Evolutionary conservation across 352 stramenopile species (phyloP).

Genomic region (Pythium dissimile): DNA sequence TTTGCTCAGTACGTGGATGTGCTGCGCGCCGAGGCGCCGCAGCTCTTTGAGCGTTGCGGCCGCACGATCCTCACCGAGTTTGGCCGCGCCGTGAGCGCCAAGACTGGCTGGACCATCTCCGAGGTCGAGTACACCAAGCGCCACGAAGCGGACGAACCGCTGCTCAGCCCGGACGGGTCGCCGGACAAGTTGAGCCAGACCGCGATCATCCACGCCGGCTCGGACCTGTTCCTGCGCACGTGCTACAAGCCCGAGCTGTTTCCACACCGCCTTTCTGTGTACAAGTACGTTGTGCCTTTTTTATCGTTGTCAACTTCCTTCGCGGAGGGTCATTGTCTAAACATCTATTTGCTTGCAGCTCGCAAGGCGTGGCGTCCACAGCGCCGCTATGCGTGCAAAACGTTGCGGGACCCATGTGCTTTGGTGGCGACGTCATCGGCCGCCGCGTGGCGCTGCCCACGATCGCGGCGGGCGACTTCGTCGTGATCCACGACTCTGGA

Average conservation of each 20-base stretch:
- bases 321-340: neutral
- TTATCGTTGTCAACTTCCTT: neutral
- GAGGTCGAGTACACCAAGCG: conserved; percentile 90
- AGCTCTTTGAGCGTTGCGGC: conserved; percentile 77
- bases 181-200: conserved; percentile 44
- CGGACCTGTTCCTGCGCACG: conserved; percentile 86
- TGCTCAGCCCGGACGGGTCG: conserved; percentile 9
- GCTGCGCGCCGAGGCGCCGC: conserved; percentile 59
- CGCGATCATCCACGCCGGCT: conserved; percentile 87
- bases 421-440: conserved; percentile 88
- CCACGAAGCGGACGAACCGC: conserved; percentile 31
- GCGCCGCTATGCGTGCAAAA: conserved; percentile 52
- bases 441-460: conserved; percentile 47
- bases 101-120: conserved; percentile 84
- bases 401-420: conserved; percentile 90
- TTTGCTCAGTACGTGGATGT: conserved; percentile 84
- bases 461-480: conserved; percentile 69
- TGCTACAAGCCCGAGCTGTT: conserved; percentile 84
- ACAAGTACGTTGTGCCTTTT: conserved; percentile 45
- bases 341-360: conserved; percentile 25
- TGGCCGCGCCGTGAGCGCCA: conserved; percentile 79
- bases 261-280: conserved; percentile 78
- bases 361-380: conserved; percentile 40
- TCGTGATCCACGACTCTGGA: conserved; percentile 86
- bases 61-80: conserved; percentile 91